Base-by-base conservation (phyloP, 441 rosid genomes). In the Pelargonium citronellum region DNA sequence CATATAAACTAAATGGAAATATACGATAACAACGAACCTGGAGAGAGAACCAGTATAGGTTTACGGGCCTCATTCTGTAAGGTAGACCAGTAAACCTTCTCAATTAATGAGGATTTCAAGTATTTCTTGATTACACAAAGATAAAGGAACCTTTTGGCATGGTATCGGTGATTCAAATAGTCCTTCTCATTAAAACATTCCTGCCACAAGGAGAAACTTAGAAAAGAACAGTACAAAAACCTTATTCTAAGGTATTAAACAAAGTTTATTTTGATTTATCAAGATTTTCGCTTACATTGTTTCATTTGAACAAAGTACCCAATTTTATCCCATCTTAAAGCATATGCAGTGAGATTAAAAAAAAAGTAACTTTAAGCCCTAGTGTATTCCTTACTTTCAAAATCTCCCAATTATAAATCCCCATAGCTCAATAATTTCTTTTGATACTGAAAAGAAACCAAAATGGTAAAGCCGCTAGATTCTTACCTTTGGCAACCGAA, bases 11-110 rank as follows among this genome's bases (percentile, higher is more conserved):
- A 53, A 62, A 22, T 15, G 47, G 44, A 47, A 72, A 12, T 43
- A 16, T 53, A 15, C 39, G 10, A 68, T 67, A 63, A 55, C 24
- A 73, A 43, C 69, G 69, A 43, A 88, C 98, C 96, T 83, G 96
- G 98, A 80, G 81, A 79, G 71, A 87, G 86, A 63, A 85, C 81
- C 73, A 94, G 74, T 5, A 89, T 75, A 65, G 99, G 97, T 80
- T 94, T 94, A 60, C 95, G 79, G 12, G 92, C 97, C 83, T 94
- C 97, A 39, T 87, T 90, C 78, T 90, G 91, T n/a, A 88, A 74
- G 43, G 78, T 69, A 1, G 99, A 89, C 99, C 97, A 91, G 55
- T 84, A 91, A 71, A 94, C 84, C 80, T 87, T 94, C 60, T 77
- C 74, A 16, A 91, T 55, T 11, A 79, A 76, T 0, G 81, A 68